Percentiles rank a stretch among this genome's conserved stretches.
Conservation (phyloP, 371 early-diverging fungal genomes). For the Lichtheimia hyalospora region DNA sequence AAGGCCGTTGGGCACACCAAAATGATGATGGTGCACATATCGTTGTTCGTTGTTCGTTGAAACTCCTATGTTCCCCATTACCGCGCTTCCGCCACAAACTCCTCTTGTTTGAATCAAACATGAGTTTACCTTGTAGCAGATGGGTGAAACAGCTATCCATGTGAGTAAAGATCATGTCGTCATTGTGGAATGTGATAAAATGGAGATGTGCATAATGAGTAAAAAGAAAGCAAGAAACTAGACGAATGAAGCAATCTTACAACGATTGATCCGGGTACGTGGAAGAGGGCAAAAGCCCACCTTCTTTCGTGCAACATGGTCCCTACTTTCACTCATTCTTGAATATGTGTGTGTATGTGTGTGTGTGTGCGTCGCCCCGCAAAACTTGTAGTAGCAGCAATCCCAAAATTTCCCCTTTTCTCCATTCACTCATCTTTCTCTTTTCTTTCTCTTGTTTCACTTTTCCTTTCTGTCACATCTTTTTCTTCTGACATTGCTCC, state of each 20-base stretch:
- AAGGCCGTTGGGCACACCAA: no score
- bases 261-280: background rate
- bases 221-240: background rate
- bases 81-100: constrained; percentile 1
- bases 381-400: background rate
- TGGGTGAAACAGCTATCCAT: background rate
- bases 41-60: background rate
- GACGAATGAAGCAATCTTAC: no score
- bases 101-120: background rate
- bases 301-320: constrained; percentile 8
- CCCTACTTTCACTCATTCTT: constrained; percentile 7
- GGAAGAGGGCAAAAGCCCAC: background rate
- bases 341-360: background rate
- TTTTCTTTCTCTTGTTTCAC: constrained; percentile 9
- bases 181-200: background rate
- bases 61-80: background rate
- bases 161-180: background rate
- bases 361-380: background rate
- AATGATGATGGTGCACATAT: background rate
- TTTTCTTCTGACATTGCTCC: constrained; percentile 13
- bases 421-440: constrained; percentile 4
- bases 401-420: background rate
- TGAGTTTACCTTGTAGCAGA: no score
- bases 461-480: constrained; percentile 1
- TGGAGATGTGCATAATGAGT: background rate